These are phyloP conservation scores for Aureobasidium lini DNA, from an alignment of 2,329 filamentous ascomycete genomes.

Conservation along the genomic window DNA sequence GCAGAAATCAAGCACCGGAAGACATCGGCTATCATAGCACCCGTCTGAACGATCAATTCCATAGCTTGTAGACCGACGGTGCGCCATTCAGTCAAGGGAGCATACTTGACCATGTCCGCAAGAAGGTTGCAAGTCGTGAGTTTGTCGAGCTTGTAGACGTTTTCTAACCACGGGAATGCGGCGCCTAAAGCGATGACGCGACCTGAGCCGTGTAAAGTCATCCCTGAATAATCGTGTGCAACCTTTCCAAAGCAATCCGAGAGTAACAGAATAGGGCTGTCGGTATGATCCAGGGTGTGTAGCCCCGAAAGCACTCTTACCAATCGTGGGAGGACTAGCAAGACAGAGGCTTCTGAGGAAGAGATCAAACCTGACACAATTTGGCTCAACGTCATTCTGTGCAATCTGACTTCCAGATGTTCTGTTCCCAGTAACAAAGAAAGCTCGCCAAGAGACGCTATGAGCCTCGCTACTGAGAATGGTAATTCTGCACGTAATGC, in stretches of 20 bases:
- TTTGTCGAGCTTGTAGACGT: neutral
- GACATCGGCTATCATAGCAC: conserved; percentile 10
- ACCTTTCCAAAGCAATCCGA: conserved; percentile 26
- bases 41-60: conserved; percentile 19
- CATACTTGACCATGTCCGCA: conserved; percentile 16
- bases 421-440: neutral
- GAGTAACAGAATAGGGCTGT: conserved; percentile 11
- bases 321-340: conserved; percentile 20
- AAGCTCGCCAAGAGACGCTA: conserved; percentile 19
- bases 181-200: conserved; percentile 39
- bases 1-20: conserved; percentile 20
- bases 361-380: conserved; percentile 18
- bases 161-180: conserved; percentile 19
- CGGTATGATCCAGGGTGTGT: conserved; percentile 14
- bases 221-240: conserved; percentile 32
- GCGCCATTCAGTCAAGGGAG: conserved; percentile 37
- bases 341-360: conserved; percentile 23
- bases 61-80: conserved; percentile 35
- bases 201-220: conserved; percentile 33
- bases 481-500: conserved; percentile 25
- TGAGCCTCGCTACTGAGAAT: conserved; percentile 19
- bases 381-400: neutral
- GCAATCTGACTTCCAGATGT: neutral
- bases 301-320: conserved; percentile 17
- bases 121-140: neutral